Base-by-base conservation (phyloP, 805 yeast genomes). In the Metschnikowia peoriensis region DNA sequence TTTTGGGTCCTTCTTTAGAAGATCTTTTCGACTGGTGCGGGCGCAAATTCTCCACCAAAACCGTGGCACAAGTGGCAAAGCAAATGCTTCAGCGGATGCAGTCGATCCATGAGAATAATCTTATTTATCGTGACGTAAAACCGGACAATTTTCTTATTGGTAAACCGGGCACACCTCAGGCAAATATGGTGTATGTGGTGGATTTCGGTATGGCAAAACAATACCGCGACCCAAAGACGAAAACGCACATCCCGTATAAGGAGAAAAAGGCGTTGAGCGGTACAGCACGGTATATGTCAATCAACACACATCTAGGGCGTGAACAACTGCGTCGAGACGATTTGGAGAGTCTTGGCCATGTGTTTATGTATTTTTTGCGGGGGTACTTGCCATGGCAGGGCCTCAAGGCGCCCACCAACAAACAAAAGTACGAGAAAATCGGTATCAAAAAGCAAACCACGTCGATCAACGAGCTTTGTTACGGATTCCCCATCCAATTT, bases 381-480 rank as follows among this genome's bases (percentile, higher is more conserved):
- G 99, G 99, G 44, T 89, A 89, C 53, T 77, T 94, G 65, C 99
- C 99, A 56, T 94, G 99, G 99, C 99, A 94, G 76, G 99, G 99
- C 28, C 79, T 94, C 61, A 93, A 94, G 70, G 99, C 99, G 7
- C 97, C 97, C 59, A 92, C 97, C 40, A 94, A 94, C 77, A 93
- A 94, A 73, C 97, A 90, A 64, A 94, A 94, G 73, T 94, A 94
- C 71, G 98, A 94, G 70, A 92, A 91, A 69, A 94, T 94, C 69
- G 98, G 99, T 54, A 96, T 92, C 67, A 93, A 91, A 76, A 94
- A 94, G 69, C 90, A 92, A 72, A 80, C 90, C 2, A 93, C 99
- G 1, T 85, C 88, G 46, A 87, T 92, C 55, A 81, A 80, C 61
- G 97, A 90, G 60, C 77, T 94, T 54, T 88, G 97, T 62, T 86